phyloP scores from a whole-genome alignment of 345 rosid genomes.

The Streptanthus diversifolius region DNA sequence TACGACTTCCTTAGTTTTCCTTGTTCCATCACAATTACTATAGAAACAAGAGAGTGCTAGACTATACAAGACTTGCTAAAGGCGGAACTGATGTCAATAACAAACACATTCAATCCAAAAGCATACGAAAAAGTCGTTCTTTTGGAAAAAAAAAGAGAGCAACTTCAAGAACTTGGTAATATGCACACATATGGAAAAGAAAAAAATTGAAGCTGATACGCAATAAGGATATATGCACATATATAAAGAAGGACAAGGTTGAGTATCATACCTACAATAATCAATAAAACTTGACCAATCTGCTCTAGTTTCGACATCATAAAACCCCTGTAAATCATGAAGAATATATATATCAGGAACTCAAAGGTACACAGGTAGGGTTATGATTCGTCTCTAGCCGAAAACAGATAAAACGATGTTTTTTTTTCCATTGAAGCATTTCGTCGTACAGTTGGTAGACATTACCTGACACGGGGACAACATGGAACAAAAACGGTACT shows the following conservation, averaged over 20 bases:
- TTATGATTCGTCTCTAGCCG: not conserved
- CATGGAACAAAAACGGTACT: not conserved
- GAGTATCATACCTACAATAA: conserved; percentile 62
- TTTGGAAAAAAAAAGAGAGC: not conserved
- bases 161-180: not conserved
- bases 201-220: not conserved
- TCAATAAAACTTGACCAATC: conserved; percentile 68
- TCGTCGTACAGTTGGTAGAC: conserved; percentile 41
- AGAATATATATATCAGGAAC: not conserved
- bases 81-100: too few species aligned
- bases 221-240: not conserved
- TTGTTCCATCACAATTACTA: too few species aligned
- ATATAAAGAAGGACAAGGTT: not conserved
- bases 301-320: conserved; percentile 61
- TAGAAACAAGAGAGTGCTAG: too few species aligned
- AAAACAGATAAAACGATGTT: not conserved
- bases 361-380: not conserved
- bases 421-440: conserved; percentile 28
- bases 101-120: not conserved
- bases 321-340: conserved; percentile 45
- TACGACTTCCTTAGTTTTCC: too few species aligned
- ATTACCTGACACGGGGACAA: not conserved
- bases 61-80: too few species aligned
- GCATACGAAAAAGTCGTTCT: not conserved
- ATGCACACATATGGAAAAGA: not conserved